Conservation (phyloP, 2,329 filamentous ascomycete genomes). For the Dissoconium aciculare region DNA sequence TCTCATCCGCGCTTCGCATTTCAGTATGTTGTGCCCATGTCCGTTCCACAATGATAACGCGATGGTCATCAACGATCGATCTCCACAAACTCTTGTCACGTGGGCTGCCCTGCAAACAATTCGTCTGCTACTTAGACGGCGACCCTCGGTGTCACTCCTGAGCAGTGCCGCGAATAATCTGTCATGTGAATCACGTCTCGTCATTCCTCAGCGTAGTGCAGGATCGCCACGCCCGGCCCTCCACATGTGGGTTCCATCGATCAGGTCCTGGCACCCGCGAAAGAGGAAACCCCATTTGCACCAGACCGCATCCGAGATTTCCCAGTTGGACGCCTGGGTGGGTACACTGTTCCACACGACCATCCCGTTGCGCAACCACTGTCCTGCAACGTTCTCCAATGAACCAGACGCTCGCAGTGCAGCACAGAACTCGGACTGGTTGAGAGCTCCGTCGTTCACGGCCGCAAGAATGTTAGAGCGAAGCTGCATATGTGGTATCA, state of each 20-base stretch:
- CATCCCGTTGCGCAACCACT: constrained; percentile 18
- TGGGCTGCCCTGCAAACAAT: no score
- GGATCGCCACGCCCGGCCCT: constrained; percentile 23
- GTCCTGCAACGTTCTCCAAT: constrained; percentile 12
- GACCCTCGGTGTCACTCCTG: no score
- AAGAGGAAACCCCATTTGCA: constrained; percentile 28
- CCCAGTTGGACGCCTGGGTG: constrained; percentile 29
- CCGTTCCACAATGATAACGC: no score
- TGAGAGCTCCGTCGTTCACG: constrained; percentile 14
- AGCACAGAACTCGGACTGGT: constrained; percentile 12
- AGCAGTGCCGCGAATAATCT: no score
- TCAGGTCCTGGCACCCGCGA: constrained; percentile 26
- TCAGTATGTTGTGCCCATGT: no score
- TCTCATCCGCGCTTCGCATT: no score
- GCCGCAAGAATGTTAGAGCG: constrained; percentile 19
- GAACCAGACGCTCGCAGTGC: constrained; percentile 17
- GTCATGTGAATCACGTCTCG: no score
- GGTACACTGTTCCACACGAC: constrained; percentile 29
- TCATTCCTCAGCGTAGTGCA: no score
- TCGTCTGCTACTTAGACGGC: no score
- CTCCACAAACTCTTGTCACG: no score
- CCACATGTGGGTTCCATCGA: constrained; percentile 30
- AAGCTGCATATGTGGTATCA: constrained; percentile 17
- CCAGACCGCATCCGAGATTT: constrained; percentile 29
- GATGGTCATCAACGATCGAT: no score